These are phyloP conservation scores for Aspergillus campestris DNA, from an alignment of 495 filamentous ascomycete genomes.

Conservation along the genomic window DNA sequence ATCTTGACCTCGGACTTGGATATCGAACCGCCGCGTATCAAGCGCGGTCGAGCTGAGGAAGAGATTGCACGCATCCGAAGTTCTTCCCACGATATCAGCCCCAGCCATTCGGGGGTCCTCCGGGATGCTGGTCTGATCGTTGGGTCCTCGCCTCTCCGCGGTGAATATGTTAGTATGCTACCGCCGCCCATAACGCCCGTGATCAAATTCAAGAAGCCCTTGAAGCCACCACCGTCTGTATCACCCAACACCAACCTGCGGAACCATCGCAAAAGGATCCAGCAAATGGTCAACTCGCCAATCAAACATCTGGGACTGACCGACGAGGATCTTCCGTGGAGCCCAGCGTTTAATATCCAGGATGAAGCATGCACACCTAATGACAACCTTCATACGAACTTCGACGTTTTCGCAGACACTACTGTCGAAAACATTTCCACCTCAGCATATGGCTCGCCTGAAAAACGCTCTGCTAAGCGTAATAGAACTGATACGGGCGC, in stretches of 20 bases:
- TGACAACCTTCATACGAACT: constrained; percentile 44
- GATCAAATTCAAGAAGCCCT: constrained; percentile 74
- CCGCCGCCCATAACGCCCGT: constrained; percentile 79
- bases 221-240: constrained; percentile 74
- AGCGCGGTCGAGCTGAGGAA: constrained; percentile 85
- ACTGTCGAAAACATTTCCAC: constrained; percentile 39
- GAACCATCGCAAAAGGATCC: constrained; percentile 79
- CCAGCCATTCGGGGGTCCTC: constrained; percentile 50
- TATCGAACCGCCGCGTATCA: constrained; percentile 66
- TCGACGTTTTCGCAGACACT: constrained; percentile 67
- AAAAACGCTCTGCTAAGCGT: constrained; percentile 63
- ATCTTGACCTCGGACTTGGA: constrained; percentile 63
- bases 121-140: constrained; percentile 35
- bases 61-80: constrained; percentile 91
- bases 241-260: constrained; percentile 94
- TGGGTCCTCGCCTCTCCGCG: constrained; percentile 54
- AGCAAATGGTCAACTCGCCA: constrained; percentile 82
- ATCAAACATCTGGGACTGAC: constrained; percentile 59
- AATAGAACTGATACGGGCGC: constrained; percentile 46
- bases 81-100: constrained; percentile 83
- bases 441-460: constrained; percentile 59
- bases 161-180: constrained; percentile 50
- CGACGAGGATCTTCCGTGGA: constrained; percentile 62
- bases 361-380: constrained; percentile 43
- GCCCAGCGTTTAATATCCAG: constrained; percentile 65